These are phyloP conservation scores for Aspergillus fijiensis DNA, from an alignment of 2,329 filamentous ascomycete genomes.

Conservation along the genomic window DNA sequence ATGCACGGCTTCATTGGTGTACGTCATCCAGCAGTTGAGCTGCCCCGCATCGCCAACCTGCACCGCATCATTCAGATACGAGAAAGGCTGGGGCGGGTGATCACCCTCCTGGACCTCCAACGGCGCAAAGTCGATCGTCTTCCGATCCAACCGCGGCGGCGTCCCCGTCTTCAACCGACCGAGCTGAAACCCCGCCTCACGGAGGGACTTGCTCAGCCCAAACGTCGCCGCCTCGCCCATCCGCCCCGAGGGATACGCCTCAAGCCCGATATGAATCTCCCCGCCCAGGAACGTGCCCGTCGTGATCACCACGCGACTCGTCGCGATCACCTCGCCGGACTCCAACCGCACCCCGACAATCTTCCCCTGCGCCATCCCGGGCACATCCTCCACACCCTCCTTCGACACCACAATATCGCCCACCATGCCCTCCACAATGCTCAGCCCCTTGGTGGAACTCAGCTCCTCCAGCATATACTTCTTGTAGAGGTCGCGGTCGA, in stretches of 20 bases:
- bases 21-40: conserved; percentile 79
- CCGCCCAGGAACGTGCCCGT: conserved; percentile 94
- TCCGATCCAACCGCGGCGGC: conserved; percentile 78
- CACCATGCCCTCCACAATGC: conserved; percentile 80
- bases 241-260: conserved; percentile 80
- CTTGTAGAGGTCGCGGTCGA: conserved; percentile 86
- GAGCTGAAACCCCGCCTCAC: conserved; percentile 82
- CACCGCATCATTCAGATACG: conserved; percentile 79
- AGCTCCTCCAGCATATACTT: conserved; percentile 89
- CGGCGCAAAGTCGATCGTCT: conserved; percentile 73
- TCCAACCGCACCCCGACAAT: conserved; percentile 86
- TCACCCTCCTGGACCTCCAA: conserved; percentile 78
- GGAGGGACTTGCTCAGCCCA: conserved; percentile 85
- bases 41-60: conserved; percentile 69
- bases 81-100: conserved; percentile 83
- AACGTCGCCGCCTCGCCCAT: conserved; percentile 94
- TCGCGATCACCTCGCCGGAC: conserved; percentile 78
- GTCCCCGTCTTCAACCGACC: conserved; percentile 95
- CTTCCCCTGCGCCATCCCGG: conserved; percentile 58
- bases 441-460: conserved; percentile 71
- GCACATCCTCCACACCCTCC: conserved; percentile 48
- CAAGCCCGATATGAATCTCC: conserved; percentile 91
- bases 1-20: conserved; percentile 81
- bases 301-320: conserved; percentile 84
- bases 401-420: conserved; percentile 81